Percentiles rank a stretch among this genome's conserved stretches.
Evolutionary conservation across 768 basidiomycete species (phyloP).

Genomic region (Podaxis pistillaris): DNA sequence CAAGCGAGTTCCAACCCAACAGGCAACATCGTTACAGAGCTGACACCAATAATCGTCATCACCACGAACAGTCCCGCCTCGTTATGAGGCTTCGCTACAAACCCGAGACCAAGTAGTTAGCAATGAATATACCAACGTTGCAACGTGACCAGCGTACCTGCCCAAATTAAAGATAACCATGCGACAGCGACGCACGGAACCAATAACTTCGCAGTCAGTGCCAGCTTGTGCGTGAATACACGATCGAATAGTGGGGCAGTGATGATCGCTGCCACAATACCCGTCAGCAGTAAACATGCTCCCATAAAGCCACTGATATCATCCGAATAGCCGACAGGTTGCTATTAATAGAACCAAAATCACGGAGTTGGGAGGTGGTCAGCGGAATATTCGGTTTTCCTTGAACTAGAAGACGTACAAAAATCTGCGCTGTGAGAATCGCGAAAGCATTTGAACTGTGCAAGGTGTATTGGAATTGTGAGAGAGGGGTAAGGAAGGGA

Average conservation of each 20-base stretch:
- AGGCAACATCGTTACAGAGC: slow-evolving; percentile 70
- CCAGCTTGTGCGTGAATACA: slow-evolving; percentile 74
- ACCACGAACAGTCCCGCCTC: slow-evolving; percentile 59
- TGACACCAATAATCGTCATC: slow-evolving; percentile 65
- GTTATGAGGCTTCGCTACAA: slow-evolving; percentile 61
- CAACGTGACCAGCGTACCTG: slow-evolving; percentile 43
- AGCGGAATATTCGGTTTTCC: not conserved
- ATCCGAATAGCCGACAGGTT: slow-evolving; percentile 70
- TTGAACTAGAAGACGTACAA: slow-evolving; percentile 43
- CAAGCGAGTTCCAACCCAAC: slow-evolving; percentile 75
- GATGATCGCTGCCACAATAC: slow-evolving; percentile 65
- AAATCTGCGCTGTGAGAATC: slow-evolving; percentile 63
- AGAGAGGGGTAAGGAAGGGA: not conserved
- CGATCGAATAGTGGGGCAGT: slow-evolving; percentile 80
- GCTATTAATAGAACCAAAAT: slow-evolving; percentile 32
- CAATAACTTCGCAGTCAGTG: slow-evolving; percentile 53
- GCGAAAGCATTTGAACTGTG: slow-evolving; percentile 60
- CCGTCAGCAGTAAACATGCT: slow-evolving; percentile 62
- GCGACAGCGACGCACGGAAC: slow-evolving; percentile 58
- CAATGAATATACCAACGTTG: not conserved
- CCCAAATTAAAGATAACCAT: slow-evolving; percentile 83
- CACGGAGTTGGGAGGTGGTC: not conserved
- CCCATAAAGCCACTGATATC: slow-evolving; percentile 70
- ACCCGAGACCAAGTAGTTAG: not conserved
- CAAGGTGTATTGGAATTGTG: not conserved